Conservation (phyloP, 2,329 filamentous ascomycete genomes). For the Aureobasidium sp. region DNA sequence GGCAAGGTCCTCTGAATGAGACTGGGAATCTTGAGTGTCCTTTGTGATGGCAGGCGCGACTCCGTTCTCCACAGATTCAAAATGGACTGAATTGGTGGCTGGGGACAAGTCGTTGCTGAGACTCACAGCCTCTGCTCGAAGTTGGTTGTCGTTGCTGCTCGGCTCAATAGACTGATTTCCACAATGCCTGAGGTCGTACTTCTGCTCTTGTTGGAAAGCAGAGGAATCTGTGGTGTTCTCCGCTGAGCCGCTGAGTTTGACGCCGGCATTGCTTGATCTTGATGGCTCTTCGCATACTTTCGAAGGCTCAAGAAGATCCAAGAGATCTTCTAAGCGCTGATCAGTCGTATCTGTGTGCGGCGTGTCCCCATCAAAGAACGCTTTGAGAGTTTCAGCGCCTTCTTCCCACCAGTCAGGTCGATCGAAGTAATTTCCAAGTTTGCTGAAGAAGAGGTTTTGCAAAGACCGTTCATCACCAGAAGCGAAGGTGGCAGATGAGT, state of each 20-base stretch:
- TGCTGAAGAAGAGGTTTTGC: not conserved
- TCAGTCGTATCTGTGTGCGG: not conserved
- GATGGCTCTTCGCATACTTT: not conserved
- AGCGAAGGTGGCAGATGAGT: not conserved
- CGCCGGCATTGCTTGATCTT: not conserved
- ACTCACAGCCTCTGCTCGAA: not conserved
- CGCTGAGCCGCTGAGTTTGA: no score
- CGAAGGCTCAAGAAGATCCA: not conserved
- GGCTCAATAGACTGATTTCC: not conserved
- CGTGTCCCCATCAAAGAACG: not conserved
- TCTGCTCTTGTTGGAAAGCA: not conserved
- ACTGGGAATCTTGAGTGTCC: not conserved
- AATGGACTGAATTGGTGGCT: not conserved
- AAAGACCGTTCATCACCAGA: not conserved
- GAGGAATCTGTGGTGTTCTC: not conserved
- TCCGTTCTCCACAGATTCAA: not conserved
- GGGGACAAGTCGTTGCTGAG: not conserved
- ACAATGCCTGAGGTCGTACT: no score
- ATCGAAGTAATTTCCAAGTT: not conserved
- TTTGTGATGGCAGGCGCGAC: not conserved
- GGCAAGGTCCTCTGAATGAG: not conserved
- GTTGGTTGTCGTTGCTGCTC: not conserved
- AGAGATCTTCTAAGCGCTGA: not conserved
- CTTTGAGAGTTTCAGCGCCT: not conserved
- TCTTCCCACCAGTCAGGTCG: constrained; percentile 3